phyloP scores from a whole-genome alignment of 495 filamentous ascomycete genomes.

The Podospora anserina region DNA sequence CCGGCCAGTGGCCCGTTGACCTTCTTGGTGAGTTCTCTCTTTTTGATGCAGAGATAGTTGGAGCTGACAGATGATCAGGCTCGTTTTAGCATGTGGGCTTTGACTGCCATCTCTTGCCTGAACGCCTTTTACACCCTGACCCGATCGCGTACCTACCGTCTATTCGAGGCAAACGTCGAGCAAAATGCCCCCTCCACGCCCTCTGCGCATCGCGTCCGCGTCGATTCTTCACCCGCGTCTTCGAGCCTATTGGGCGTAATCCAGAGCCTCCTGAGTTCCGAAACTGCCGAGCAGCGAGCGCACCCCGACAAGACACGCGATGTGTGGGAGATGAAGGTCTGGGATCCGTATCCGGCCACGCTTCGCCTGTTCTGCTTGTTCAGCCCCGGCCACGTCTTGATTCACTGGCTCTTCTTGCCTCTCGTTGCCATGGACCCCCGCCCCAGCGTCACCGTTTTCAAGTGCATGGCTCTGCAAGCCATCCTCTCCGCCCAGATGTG shows the following conservation, averaged over 20 bases:
- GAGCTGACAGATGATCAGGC: constrained; percentile 45
- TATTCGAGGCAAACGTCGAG: constrained; percentile 85
- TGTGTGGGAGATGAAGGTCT: constrained; percentile 92
- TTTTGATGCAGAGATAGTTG: not conserved
- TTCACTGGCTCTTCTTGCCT: constrained; percentile 86
- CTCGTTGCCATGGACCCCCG: constrained; percentile 68
- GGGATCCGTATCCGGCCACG: constrained; percentile 85
- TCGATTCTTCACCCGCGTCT: constrained; percentile 78
- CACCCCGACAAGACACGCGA: constrained; percentile 82
- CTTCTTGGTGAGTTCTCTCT: constrained; percentile 68
- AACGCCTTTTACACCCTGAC: constrained; percentile 84
- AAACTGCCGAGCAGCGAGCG: constrained; percentile 67
- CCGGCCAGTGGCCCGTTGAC: constrained; percentile 60
- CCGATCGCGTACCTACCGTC: constrained; percentile 78
- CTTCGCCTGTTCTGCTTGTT: constrained; percentile 84
- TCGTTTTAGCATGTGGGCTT: constrained; percentile 62
- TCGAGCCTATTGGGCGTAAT: constrained; percentile 78
- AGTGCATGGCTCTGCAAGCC: constrained; percentile 64
- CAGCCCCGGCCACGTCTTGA: constrained; percentile 83
- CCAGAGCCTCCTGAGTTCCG: constrained; percentile 57
- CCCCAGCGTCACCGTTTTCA: constrained; percentile 81
- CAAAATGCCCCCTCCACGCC: constrained; percentile 65
- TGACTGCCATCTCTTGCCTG: constrained; percentile 58
- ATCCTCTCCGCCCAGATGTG: constrained; percentile 76
- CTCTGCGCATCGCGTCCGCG: constrained; percentile 82